Evolutionary conservation across 768 basidiomycete genomes (phyloP), one percentile per base, ranked within the genome.

Genomic region (Tephrocybe sp.): DNA sequence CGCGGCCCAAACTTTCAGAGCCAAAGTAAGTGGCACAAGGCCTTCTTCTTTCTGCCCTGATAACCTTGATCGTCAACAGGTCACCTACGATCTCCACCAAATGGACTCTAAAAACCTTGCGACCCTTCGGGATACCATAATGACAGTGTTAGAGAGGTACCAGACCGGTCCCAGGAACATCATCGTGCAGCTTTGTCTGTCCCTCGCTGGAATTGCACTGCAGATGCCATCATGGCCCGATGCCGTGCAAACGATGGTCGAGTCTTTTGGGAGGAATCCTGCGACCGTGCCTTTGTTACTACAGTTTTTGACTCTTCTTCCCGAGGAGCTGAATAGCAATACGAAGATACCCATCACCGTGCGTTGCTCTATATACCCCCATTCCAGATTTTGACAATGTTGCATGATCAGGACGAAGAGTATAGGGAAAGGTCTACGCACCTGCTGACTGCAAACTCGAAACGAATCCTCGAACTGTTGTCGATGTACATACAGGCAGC

Each of bases 1-100:
- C 62, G 95, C 94, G 8, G 94, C 96, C 1, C 97, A 99, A 69
- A 98, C 97, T 0, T 91, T 99, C 65, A 79, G 95, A 64, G 78
- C 89, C 41, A 99, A 99, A 79, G 97, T 92, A 53, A 57, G 85
- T 71, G 36, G 37, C 31, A 19, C 24, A 35, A 30, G 16, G 22
- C 32, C 1, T 51, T 43, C 28, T 54, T 59, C 44, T 41, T 48
- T 44, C 47, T 54, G 47, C 47, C 57, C 60, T 62, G 61, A 64
- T 68, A 49, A 63, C 65, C 60, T 62, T 68, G 66, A 61, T 63
- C 54, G 43, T 47, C 25, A 51, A 47, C 50, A 99, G 97, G 92
- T 98, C 57, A 91, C 86, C 11, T 98, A 93, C 69, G 97, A 99
- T 79, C 82, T 99, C 39, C 71, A 85, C 47, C 92, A 98, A 80